Evolutionary conservation across 306 rosid genomes (phyloP).

Genomic region (Cercis canadensis): DNA sequence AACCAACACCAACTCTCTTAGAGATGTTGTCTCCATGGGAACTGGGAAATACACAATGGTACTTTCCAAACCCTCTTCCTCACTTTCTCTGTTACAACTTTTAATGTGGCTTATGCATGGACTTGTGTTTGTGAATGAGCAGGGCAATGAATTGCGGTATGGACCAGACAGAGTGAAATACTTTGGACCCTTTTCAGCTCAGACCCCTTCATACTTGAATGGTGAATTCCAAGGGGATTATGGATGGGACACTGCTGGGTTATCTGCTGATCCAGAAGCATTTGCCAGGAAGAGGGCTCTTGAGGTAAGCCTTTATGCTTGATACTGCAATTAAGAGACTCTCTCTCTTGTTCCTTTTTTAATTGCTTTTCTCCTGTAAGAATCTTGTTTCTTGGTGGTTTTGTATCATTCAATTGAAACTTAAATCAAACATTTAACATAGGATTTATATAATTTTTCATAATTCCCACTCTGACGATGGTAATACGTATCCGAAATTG

Average conservation of each 20-base stretch:
- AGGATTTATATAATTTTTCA: too few species aligned
- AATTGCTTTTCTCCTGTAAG: not conserved
- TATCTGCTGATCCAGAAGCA: constrained; percentile 93
- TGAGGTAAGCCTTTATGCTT: constrained; percentile 54
- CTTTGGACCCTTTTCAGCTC: constrained; percentile 92
- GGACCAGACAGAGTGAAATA: constrained; percentile 90
- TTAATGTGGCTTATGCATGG: constrained; percentile 3
- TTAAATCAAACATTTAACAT: too few species aligned
- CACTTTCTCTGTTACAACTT: not conserved
- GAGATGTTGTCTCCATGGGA: constrained; percentile 81
- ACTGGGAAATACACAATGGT: constrained; percentile 84
- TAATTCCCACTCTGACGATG: not conserved
- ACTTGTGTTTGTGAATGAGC: constrained; percentile 28
- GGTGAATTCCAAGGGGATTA: constrained; percentile 91
- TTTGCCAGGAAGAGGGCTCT: constrained; percentile 92
- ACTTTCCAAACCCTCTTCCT: constrained; percentile 6
- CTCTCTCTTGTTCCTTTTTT: not conserved
- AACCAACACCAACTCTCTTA: constrained; percentile 56
- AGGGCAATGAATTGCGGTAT: constrained; percentile 86
- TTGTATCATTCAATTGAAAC: not conserved
- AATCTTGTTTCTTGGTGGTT: not conserved
- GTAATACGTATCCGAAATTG: not conserved
- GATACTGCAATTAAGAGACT: too few species aligned
- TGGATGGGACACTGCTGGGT: constrained; percentile 90
- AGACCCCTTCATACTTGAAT: constrained; percentile 78